Evolutionary conservation across 805 yeast species (phyloP), one percentile per base, ranked within the genome.

Genomic region (Hanseniaspora guilliermondii): DNA sequence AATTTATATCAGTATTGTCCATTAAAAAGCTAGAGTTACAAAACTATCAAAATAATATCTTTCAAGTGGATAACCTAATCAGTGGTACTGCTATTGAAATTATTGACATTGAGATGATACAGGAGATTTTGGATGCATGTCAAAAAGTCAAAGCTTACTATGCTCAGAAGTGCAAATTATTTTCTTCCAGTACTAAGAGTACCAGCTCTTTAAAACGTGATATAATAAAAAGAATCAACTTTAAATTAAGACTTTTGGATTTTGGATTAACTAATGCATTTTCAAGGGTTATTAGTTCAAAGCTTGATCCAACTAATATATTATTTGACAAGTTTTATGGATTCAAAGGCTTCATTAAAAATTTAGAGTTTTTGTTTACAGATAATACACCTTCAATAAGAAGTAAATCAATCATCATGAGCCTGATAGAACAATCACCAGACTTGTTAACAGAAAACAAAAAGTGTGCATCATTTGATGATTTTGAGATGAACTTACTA

Each of bases 261-360:
- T 41, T 32, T n/a, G 40, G 22, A 7, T 27, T 52, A 33, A 39
- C 47, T 2, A 52, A 44, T 44, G 39, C 49, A 11, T 52, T 52
- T 37, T 42, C 55, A 2, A 37, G 37, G 9, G 38, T 52, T 8
- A 52, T 52, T 16, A 61, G 67, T 2, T 45, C 30, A 32, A 16
- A 45, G 9, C 37, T 66, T n/a, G 69, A 65, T 56, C 66, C 67
- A 1, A 25, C 58, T 1, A 62, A 55, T 9, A 35, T 50, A 16
- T 24, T 54, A 16, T 54, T 27, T 41, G 44, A 54, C 25, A 54
- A 44, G 16, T 48, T 35, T n/a, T 54, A 48, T 37, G 56, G 56
- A 9, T 42, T 52, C 27, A 4, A 57, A 66, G n/a, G 66, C 67
- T 70, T 48, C 17, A 12, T 53, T 36, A 35, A 56, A 12, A 14